These are phyloP conservation scores for Corylus americana DNA, from an alignment of 306 rosid genomes.

Conservation along the genomic window DNA sequence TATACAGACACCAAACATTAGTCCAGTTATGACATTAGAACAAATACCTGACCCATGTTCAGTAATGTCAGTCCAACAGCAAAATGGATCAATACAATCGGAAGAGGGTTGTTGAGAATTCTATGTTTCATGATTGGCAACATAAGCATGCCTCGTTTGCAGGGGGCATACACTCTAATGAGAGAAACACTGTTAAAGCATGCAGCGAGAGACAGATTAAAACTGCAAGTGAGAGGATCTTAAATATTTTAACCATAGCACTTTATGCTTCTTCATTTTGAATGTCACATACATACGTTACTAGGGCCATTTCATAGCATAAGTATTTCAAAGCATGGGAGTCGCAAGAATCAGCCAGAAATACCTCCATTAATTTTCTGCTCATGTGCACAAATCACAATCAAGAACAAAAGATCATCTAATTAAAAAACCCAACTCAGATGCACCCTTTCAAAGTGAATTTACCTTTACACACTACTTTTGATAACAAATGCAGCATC, in stretches of 20 bases:
- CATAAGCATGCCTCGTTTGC: too few species aligned
- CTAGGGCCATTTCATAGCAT: neutral
- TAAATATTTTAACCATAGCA: too few species aligned
- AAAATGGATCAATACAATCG: neutral
- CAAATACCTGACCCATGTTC: neutral
- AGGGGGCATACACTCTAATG: too few species aligned
- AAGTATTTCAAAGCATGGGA: neutral
- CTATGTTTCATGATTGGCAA: too few species aligned
- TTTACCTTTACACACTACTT: neutral
- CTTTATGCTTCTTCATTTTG: too few species aligned
- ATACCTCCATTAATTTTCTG: neutral
- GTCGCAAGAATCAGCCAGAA: neutral
- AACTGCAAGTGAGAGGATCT: too few species aligned
- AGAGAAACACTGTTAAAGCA: too few species aligned
- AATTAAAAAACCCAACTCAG: neutral
- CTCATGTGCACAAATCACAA: neutral
- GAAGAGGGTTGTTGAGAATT: neutral
- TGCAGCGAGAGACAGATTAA: too few species aligned
- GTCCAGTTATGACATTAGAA: neutral
- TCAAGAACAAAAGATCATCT: neutral
- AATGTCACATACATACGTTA: too few species aligned
- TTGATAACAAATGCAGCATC: neutral
- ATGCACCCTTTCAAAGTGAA: neutral
- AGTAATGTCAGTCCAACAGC: neutral
- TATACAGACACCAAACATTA: constrained; percentile 17